A percentile compares a stretch with the other conserved stretches of the same genome.
Evolutionary conservation across 2,329 filamentous ascomycete genomes (phyloP).

Genomic region (Chalaropsis ovoidea): DNA sequence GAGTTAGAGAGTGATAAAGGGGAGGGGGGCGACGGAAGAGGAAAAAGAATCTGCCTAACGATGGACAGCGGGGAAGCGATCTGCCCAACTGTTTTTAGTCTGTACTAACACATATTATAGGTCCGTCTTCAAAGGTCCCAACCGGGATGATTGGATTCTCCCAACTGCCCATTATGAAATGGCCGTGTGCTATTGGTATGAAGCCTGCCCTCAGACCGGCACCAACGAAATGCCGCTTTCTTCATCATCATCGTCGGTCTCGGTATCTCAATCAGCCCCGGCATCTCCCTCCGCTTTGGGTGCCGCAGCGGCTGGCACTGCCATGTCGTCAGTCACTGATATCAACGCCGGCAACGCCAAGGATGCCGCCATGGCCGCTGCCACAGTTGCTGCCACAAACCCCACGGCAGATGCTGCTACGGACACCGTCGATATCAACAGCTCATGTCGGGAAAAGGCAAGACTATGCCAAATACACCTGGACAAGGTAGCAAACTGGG

Average conservation of each 20-base stretch:
- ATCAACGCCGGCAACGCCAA: background rate
- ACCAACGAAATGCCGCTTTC: constrained; percentile 15
- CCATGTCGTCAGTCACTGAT: background rate
- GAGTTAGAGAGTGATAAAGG: no score
- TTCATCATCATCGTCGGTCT: background rate
- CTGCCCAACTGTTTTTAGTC: no score
- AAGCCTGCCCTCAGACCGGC: constrained; percentile 40
- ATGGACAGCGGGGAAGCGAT: no score
- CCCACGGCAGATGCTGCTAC: background rate
- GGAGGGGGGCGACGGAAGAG: no score
- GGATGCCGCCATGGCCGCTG: background rate
- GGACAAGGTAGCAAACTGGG: constrained; percentile 59
- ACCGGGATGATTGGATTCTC: constrained; percentile 58
- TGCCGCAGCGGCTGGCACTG: background rate
- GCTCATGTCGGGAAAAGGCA: constrained; percentile 40
- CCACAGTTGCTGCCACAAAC: no score
- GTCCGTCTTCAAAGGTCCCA: constrained; percentile 45
- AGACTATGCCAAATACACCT: constrained; percentile 55
- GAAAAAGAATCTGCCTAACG: no score
- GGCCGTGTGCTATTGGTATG: constrained; percentile 69
- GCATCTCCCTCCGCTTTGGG: constrained; percentile 7
- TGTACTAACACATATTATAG: constrained; percentile 32
- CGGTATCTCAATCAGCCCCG: background rate
- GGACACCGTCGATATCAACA: constrained; percentile 29
- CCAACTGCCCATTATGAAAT: constrained; percentile 80